Conservation (phyloP, 169 alveolate genomes). For the Pseudocohnilembus persalinus region DNA sequence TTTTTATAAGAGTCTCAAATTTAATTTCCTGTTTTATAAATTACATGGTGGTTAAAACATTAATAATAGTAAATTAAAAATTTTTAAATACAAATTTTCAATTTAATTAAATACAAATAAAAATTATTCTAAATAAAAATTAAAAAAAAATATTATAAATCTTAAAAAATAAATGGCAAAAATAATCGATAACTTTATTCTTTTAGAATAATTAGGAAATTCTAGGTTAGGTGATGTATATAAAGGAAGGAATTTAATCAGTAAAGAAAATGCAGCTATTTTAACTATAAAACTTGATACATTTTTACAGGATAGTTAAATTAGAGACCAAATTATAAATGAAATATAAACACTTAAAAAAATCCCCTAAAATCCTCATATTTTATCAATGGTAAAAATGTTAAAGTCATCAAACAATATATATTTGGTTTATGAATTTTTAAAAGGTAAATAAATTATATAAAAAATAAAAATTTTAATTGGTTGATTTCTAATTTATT, state of each 20-base stretch:
- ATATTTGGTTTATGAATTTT: conserved; percentile 42
- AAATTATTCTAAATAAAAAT: too few species aligned
- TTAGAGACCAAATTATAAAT: conserved; percentile 44
- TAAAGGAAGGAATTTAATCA: conserved; percentile 47
- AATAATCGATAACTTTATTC: conserved; percentile 46
- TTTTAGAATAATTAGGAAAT: conserved; percentile 33
- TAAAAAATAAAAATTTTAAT: too few species aligned
- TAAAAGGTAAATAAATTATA: conserved; percentile 41
- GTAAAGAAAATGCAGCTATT: conserved; percentile 47
- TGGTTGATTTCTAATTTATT: too few species aligned
- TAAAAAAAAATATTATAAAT: too few species aligned
- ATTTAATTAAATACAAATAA: neutral
- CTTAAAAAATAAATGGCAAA: conserved; percentile 32
- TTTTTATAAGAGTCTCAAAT: too few species aligned
- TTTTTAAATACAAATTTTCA: too few species aligned
- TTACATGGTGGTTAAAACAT: too few species aligned
- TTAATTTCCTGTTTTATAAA: too few species aligned
- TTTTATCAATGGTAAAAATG: conserved; percentile 46
- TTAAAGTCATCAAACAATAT: conserved; percentile 46
- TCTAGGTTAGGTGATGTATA: conserved; percentile 50
- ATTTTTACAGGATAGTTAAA: conserved; percentile 31
- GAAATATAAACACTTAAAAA: conserved; percentile 45
- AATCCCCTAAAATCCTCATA: conserved; percentile 30
- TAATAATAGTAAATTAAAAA: too few species aligned
- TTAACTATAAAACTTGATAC: conserved; percentile 38